phyloP scores from a whole-genome alignment of 2,329 filamentous ascomycete genomes.

The Byssoonygena ceratinophila region DNA sequence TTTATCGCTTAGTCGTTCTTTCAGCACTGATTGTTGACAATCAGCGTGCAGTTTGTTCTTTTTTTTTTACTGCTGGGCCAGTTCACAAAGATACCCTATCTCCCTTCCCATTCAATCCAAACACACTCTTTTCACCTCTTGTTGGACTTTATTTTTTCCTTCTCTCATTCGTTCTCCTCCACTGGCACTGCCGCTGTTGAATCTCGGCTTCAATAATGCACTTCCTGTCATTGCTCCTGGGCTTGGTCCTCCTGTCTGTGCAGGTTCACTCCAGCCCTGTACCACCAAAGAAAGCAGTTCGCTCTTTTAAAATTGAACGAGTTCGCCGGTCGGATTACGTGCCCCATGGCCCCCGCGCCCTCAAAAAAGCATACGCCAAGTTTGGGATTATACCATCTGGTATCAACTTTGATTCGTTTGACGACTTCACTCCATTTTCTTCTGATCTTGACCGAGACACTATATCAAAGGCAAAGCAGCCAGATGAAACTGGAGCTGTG shows the following conservation, averaged over 20 bases:
- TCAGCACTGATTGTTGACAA: conserved; percentile 7
- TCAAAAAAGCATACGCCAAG: conserved; percentile 59
- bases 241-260: conserved; percentile 24
- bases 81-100: not conserved
- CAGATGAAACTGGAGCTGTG: conserved; percentile 45
- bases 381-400: conserved; percentile 47
- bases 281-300: conserved; percentile 22
- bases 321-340: conserved; percentile 47
- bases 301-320: conserved; percentile 53
- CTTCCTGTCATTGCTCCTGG: conserved; percentile 18
- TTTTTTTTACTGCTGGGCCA: not conserved
- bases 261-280: conserved; percentile 20
- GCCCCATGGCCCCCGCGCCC: conserved; percentile 49
- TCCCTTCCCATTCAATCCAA: not conserved
- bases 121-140: not conserved
- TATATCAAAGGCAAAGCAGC: conserved; percentile 20
- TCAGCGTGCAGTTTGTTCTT: not conserved
- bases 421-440: conserved; percentile 26
- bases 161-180: not conserved
- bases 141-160: not conserved
- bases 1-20: conserved; percentile 9
- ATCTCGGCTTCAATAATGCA: conserved; percentile 12
- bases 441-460: conserved; percentile 21
- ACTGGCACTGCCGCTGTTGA: not conserved
- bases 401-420: conserved; percentile 29